Conservation (phyloP, 176 grass and related monocot genomes). For the Musa acuminata region DNA sequence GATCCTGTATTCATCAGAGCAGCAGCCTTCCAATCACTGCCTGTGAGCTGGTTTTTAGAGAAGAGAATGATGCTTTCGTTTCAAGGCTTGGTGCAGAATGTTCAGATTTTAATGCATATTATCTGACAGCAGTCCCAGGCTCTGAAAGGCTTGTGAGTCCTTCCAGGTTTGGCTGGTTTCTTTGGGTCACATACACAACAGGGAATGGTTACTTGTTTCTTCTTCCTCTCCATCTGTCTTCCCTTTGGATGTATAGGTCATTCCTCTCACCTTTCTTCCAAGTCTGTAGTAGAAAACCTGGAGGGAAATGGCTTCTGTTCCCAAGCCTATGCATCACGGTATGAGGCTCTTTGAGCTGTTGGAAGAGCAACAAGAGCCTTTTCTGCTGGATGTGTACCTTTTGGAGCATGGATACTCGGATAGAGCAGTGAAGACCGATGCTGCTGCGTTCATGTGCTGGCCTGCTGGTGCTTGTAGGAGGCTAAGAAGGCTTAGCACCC, state of each 20-base stretch:
- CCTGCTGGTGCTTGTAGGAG: slow-evolving; percentile 32
- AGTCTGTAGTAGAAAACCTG: neutral
- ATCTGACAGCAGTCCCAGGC: too few species aligned
- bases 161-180: too few species aligned
- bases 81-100: neutral
- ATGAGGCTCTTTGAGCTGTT: slow-evolving; percentile 91
- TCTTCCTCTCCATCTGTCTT: too few species aligned
- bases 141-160: too few species aligned
- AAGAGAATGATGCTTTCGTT: neutral
- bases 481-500: slow-evolving; percentile 43
- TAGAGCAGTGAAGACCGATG: slow-evolving; percentile 18
- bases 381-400: slow-evolving; percentile 63
- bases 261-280: too few species aligned
- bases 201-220: too few species aligned
- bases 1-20: neutral
- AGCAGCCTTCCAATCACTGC: neutral
- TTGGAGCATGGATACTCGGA: slow-evolving; percentile 33
- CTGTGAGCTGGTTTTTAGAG: neutral
- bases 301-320: slow-evolving; percentile 18
- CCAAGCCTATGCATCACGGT: slow-evolving; percentile 27
- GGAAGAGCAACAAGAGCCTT: slow-evolving; percentile 93
- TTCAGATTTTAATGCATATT: neutral
- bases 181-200: too few species aligned
- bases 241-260: too few species aligned
- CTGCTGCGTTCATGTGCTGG: slow-evolving; percentile 12